Base-by-base conservation (phyloP, 176 grass and related monocot genomes). In the Oryza meridionalis region DNA sequence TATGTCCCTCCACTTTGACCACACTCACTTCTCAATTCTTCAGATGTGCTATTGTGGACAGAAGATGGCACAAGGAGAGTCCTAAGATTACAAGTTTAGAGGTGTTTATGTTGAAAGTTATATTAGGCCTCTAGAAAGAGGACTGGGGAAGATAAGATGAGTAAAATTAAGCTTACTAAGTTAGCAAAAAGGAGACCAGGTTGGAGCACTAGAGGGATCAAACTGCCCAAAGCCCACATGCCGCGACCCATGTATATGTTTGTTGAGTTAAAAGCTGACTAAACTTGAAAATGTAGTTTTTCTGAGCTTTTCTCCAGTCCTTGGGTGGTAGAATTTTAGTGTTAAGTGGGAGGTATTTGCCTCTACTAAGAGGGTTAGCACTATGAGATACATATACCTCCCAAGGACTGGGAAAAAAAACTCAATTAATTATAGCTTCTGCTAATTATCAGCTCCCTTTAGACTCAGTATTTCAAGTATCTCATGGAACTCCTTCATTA, bases 11-110 rank as follows among this genome's bases (percentile, higher is more conserved):
- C 64, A 70, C 11, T 71, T 47, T 85, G 51, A 70, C 64, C 12
- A 15, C 49, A 50, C 22, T 71, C 37, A 46, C 43, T 77, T 65
- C 31, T 86, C n/a, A 3, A 77, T 64, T 80, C 44, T 89, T 62
- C 8, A 40, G 9, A 77, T 61, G 55, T 61, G 19, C 55, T 61
- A 61, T 61, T n/a, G 8, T 61, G 55, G 55, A 61, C 55, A 61
- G 55, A 61, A 61, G 55, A 22, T 59, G 55, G 17, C 55, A 55
- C 50, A 61, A 61, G 55, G 21, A 61, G 55, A 61, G 55, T 61
- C 55, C 55, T n/a, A n/a, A 22, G 15, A n/a, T 21, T 61, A 61
- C 2, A 61, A 61, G 4, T 22, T 61, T 22, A 61, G 21, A n/a
- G 19, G 7, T 22, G 21, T 61, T 61, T 61, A 61, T 61, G 21